phyloP scores from a whole-genome alignment of 345 rosid species.

The Abelmoschus esculentus region DNA sequence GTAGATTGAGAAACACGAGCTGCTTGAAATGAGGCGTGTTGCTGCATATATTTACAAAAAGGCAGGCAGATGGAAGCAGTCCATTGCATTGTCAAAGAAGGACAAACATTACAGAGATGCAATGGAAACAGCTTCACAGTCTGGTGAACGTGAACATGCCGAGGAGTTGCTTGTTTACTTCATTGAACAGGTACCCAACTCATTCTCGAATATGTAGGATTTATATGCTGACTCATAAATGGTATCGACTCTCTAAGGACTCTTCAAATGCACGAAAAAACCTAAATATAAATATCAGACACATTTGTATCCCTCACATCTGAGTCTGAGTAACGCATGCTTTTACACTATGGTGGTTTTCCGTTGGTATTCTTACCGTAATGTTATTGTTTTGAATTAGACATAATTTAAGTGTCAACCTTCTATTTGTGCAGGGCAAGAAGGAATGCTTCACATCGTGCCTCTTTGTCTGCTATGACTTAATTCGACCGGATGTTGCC shows the following conservation, averaged over 20 bases:
- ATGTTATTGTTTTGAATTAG: background rate
- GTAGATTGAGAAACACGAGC: conserved; percentile 98
- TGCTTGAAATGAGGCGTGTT: conserved; percentile 97
- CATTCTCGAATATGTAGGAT: background rate
- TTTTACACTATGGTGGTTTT: background rate
- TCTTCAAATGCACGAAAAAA: too few species aligned
- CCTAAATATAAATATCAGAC: too few species aligned
- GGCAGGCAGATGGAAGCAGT: conserved; percentile 98
- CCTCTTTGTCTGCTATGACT: conserved; percentile 91
- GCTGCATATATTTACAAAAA: conserved; percentile 97
- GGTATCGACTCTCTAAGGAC: too few species aligned
- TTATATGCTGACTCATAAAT: too few species aligned
- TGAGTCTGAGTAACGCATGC: too few species aligned
- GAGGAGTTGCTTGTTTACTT: conserved; percentile 93
- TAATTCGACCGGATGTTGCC: conserved; percentile 72
- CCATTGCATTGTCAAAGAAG: conserved; percentile 93
- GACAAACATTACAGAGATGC: conserved; percentile 91
- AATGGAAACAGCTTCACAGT: conserved; percentile 98
- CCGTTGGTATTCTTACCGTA: background rate
- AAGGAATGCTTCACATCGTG: conserved; percentile 93
- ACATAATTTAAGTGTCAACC: background rate
- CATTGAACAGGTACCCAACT: conserved; percentile 71
- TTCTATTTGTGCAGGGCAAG: conserved; percentile 49
- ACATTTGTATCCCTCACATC: too few species aligned
- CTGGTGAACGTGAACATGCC: conserved; percentile 93